A percentile compares a stretch with the other conserved stretches of the same genome.
phyloP scores from a whole-genome alignment of 2,329 filamentous ascomycete genomes.

The Thelonectria blattea region DNA sequence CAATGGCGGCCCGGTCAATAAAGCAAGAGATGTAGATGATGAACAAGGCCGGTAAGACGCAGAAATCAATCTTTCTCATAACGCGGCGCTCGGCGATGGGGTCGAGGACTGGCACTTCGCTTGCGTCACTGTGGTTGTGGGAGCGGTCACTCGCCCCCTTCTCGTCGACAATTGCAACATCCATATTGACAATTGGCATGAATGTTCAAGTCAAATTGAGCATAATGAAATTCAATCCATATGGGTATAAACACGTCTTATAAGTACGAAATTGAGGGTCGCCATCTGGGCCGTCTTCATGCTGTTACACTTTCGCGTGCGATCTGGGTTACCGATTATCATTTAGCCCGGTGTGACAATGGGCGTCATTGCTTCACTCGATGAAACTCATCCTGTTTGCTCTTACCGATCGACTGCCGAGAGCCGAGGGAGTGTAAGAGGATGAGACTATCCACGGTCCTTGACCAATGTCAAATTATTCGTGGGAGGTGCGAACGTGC shows the following conservation, averaged over 20 bases:
- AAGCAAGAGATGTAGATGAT: constrained; percentile 61
- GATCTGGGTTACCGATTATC: background rate
- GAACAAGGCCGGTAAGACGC: constrained; percentile 55
- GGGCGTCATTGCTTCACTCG: background rate
- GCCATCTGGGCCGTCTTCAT: too few species aligned
- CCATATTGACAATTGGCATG: background rate
- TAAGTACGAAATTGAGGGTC: background rate
- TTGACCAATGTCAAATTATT: too few species aligned
- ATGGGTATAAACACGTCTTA: background rate
- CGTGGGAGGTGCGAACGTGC: too few species aligned
- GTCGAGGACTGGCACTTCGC: constrained; percentile 27
- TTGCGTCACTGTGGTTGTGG: background rate
- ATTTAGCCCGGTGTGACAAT: background rate
- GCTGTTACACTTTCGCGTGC: background rate
- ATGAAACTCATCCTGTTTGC: background rate
- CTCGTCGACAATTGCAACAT: background rate
- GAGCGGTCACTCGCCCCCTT: background rate
- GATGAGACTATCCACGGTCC: too few species aligned
- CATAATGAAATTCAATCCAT: too few species aligned
- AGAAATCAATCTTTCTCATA: constrained; percentile 42
- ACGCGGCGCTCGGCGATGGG: constrained; percentile 39
- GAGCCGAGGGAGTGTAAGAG: too few species aligned
- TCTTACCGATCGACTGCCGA: background rate
- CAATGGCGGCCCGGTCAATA: constrained; percentile 61
- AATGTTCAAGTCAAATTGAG: background rate